Percentiles rank a stretch among this genome's conserved stretches.
Evolutionary conservation across 768 basidiomycete genomes (phyloP).

Genomic region (Podaxis carcinomalis): DNA sequence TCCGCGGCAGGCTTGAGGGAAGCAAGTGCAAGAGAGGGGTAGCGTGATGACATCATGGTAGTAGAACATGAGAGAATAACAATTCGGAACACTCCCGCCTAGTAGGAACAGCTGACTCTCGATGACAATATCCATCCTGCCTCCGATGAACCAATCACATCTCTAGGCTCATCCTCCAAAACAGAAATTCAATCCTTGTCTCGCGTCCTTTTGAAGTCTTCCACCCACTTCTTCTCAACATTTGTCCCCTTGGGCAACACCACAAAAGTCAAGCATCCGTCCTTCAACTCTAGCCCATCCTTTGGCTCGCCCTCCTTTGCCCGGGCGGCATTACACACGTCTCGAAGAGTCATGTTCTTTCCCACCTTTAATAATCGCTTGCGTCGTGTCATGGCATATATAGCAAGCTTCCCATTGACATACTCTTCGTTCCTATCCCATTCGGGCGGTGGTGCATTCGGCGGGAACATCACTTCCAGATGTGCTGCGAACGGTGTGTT

Average conservation of each 20-base stretch:
- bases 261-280: constrained; percentile 76
- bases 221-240: constrained; percentile 81
- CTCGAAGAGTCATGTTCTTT: constrained; percentile 80
- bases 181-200: constrained; percentile 17
- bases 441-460: constrained; percentile 52
- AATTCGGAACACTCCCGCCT: not conserved
- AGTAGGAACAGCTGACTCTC: not conserved
- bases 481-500: constrained; percentile 78
- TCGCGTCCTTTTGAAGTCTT: constrained; percentile 70
- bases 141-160: not conserved
- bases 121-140: not conserved
- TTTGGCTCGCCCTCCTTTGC: constrained; percentile 51
- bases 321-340: constrained; percentile 65
- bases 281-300: constrained; percentile 84
- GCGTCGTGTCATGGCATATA: constrained; percentile 79
- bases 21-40: not conserved
- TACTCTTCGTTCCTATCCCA: constrained; percentile 82
- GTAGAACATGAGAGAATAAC: constrained; percentile 4
- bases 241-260: constrained; percentile 68
- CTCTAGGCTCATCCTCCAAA: not conserved
- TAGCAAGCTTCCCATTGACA: constrained; percentile 51
- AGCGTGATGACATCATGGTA: not conserved
- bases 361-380: constrained; percentile 87
- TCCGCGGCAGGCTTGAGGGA: not conserved
- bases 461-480: constrained; percentile 80